A percentile compares a stretch with the other conserved stretches of the same genome.
These are phyloP conservation scores for Eruca vesicaria DNA, from an alignment of 441 rosid species.

Conservation along the genomic window DNA sequence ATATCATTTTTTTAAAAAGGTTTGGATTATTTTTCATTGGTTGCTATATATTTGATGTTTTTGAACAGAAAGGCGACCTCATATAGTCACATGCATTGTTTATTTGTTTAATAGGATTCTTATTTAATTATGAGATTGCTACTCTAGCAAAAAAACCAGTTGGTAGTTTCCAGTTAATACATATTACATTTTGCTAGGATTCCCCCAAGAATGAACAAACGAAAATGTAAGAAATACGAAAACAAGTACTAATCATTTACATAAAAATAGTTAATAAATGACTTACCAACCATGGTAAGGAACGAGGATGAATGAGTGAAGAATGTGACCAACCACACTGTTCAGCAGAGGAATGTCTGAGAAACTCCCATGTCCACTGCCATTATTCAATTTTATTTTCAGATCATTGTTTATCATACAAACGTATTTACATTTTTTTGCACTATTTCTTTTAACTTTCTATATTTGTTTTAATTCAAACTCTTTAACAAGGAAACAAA, in stretches of 20 bases:
- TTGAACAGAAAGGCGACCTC: slow-evolving; percentile 11
- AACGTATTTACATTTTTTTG: background rate
- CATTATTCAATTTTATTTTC: slow-evolving; percentile 20
- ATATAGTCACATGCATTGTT: slow-evolving; percentile 27
- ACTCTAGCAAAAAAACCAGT: background rate
- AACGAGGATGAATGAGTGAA: slow-evolving; percentile 88
- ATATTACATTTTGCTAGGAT: background rate
- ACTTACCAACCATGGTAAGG: slow-evolving; percentile 95
- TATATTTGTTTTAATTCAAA: background rate
- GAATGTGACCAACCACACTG: slow-evolving; percentile 70
- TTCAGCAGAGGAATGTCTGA: slow-evolving; percentile 66
- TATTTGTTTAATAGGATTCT: background rate
- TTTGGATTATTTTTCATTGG: background rate
- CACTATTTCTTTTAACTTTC: background rate
- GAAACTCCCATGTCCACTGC: slow-evolving; percentile 95
- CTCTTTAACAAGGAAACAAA: background rate
- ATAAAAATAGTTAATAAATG: background rate
- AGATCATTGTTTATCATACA: background rate
- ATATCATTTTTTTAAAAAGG: background rate
- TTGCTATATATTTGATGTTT: slow-evolving; percentile 20
- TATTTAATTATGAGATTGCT: background rate
- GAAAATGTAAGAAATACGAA: background rate
- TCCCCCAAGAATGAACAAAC: background rate
- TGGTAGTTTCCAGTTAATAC: background rate
- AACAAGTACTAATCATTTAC: background rate